Percentiles rank a stretch among this genome's conserved stretches.
These are phyloP conservation scores for Macrocystidia cucumis DNA, from an alignment of 1,284 basidiomycete genomes.

Conservation along the genomic window DNA sequence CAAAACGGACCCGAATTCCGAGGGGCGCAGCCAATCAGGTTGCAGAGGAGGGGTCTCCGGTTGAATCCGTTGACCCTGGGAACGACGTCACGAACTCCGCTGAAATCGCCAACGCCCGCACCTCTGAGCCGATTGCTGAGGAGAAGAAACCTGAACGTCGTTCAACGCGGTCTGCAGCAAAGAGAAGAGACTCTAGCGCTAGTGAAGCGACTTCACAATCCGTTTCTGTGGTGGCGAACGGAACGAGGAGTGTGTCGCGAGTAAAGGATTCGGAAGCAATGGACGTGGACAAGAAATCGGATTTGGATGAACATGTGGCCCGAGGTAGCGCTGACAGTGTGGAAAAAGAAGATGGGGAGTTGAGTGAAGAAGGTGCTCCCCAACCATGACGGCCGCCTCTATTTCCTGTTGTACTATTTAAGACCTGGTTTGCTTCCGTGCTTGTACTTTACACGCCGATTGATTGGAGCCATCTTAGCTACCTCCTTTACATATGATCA, in stretches of 20 bases:
- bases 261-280: constrained; percentile 9
- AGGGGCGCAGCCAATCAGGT: constrained; percentile 23
- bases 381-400: too few relatives aligned
- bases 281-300: constrained; percentile 9
- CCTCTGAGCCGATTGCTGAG: constrained; percentile 16
- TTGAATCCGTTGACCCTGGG: constrained; percentile 11
- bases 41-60: constrained; percentile 19
- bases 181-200: constrained; percentile 35
- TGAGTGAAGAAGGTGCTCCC: constrained; percentile 27
- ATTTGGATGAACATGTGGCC: constrained; percentile 3
- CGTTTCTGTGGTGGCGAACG: constrained; percentile 16
- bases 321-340: constrained; percentile 10
- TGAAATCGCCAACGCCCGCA: constrained; percentile 19
- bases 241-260: constrained; percentile 13
- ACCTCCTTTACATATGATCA: too few relatives aligned
- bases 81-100: constrained; percentile 14
- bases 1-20: constrained; percentile 52
- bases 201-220: constrained; percentile 32
- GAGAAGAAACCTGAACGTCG: constrained; percentile 31
- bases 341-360: constrained; percentile 36
- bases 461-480: too few relatives aligned
- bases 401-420: too few relatives aligned
- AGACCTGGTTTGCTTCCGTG: too few relatives aligned
- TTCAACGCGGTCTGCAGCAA: constrained; percentile 31
- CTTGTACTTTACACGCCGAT: too few relatives aligned